Base-by-base conservation (phyloP, 306 rosid genomes). In the Medicago ruthenica region DNA sequence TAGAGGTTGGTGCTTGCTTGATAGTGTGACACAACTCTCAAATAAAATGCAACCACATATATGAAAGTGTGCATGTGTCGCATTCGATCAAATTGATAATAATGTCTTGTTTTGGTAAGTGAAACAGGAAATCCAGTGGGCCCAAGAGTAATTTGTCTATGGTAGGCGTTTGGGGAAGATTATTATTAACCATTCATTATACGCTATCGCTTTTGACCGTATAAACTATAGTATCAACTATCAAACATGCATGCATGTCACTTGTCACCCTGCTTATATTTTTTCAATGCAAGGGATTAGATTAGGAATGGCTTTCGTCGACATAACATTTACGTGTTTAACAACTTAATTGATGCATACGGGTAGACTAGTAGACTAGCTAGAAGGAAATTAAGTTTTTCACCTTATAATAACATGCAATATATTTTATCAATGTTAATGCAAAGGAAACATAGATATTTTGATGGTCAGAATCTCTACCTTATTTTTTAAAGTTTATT, bases 271-370 rank as follows among this genome's bases (percentile, higher is more conserved):
- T 59, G 39, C 24, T 60, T 22, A 45, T 54, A 51, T 51, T 42
- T 75, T 69, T 81, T 61, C 73, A 69, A 81, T 39, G 77, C 13
- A 59, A 60, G 4, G 22, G 61, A 74, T 74, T 9, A 15, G 45
- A 44, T 67, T 44, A 65, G 61, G 51, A 66, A 45, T 79, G 70
- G 57, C 54, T 27, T 73, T 68, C 67, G 36, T 75, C 73, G 13
- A 70, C 44, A 34, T 55, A 55, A 53, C 85, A n/a, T 61, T 81
- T 70, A 76, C 69, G 84, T 81, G 81, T 69, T 62, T 37, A 22
- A 69, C 39, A 67, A 48, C 71, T 58, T 21, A 40, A 9, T 55
- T 5, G 48, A 64, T 37, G 16, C 2, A 51, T 51, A 51, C 58
- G 22, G 58, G 11, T n/a, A 16, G 58, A 51, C 58, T 51, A 16